These are phyloP conservation scores for Diaporthe australafricana DNA, from an alignment of 2,329 filamentous ascomycete genomes.

Conservation along the genomic window DNA sequence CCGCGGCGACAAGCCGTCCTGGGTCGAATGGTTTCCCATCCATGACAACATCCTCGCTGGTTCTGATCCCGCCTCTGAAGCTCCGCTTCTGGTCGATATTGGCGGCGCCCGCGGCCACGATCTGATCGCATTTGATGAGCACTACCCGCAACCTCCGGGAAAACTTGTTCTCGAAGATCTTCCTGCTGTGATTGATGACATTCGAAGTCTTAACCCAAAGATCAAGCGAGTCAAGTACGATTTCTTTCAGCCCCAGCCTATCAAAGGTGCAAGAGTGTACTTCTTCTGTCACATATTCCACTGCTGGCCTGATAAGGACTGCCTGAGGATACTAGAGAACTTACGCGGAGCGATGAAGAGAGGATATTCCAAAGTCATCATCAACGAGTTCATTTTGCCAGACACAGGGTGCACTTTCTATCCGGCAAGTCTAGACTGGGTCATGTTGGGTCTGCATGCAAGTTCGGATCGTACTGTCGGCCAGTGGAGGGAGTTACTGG, in stretches of 20 bases:
- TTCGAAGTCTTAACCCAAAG: slow-evolving; percentile 4
- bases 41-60: background rate
- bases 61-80: background rate
- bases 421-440: background rate
- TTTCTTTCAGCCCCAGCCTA: background rate
- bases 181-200: background rate
- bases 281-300: slow-evolving; percentile 1
- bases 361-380: background rate
- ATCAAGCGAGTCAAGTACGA: background rate
- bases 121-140: background rate
- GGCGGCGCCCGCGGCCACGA: background rate
- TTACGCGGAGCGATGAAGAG: background rate
- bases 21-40: slow-evolving; percentile 2
- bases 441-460: slow-evolving; percentile 7
- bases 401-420: background rate
- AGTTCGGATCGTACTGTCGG: background rate
- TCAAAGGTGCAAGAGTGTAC: background rate
- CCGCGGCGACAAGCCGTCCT: background rate
- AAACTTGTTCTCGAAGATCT: background rate
- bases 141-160: background rate
- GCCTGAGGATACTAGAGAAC: background rate
- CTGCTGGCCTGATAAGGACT: slow-evolving; percentile 16
- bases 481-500: slow-evolving; percentile 6
- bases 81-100: background rate
- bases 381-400: background rate